Base-by-base conservation (phyloP, 305 asterid genomes). In the Ajuga reptans region DNA sequence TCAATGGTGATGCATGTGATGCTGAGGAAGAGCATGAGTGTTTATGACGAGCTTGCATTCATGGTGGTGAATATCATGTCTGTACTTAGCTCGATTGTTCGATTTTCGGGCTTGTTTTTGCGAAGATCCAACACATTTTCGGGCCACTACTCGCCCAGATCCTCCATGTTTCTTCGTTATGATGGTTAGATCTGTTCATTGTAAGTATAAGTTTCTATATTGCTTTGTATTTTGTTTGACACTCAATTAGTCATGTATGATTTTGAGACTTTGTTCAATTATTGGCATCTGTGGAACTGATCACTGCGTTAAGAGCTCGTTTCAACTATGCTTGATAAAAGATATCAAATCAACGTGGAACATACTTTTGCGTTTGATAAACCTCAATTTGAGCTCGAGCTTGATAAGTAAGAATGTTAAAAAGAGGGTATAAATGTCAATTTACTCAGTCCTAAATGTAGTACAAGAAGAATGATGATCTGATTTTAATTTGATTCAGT, bases 21-120 rank as follows among this genome's bases (percentile, higher is more conserved):
- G 73, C 24, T 87, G 72, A 80, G 94, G 72, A 87, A 87, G 78
- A 82, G 84, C 82, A 56, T 74, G 52, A 72, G 53, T 49, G n/a
- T 87, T 52, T 87, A 80, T 27, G 59, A 62, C 0, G 89, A 87
- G 46, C 57, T 87, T 41, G 75, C 76, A 1, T 78, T 73, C 56
- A 72, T 87, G 76, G 69, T 82, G 27, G 75, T 67, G 10, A 80
- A 83, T 49, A 27, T 85, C 36, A 66, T 53, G 41, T 78, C 85
- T 0, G 24, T 83, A 56, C 59, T 85, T 21, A 75, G 59, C 69
- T 82, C 90, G 5, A 16, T 82, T 43, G 60, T 85, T 42, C 78
- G 81, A 15, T 82, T 85, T 76, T 75, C 90, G 5, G 73, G 77
- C 55, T 27, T 69, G 64, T 67, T 78, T 46, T 46, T 72, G 33